phyloP scores from a whole-genome alignment of 805 yeast genomes.

The Kodamaea leandrae region DNA sequence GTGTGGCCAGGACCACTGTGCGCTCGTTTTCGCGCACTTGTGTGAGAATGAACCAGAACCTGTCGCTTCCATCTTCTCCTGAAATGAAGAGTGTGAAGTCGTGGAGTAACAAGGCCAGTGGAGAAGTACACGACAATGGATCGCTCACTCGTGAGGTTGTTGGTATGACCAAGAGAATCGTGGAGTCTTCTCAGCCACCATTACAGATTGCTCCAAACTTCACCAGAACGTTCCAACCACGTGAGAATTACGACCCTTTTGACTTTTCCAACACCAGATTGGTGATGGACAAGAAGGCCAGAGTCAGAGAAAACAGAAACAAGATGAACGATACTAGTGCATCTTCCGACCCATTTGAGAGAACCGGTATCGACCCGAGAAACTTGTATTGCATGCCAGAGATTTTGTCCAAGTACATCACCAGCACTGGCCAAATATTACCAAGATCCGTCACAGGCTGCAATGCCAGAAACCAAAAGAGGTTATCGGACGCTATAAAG shows the following conservation, averaged over 20 bases:
- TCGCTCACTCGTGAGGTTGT: conserved; percentile 31
- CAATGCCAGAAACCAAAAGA: conserved; percentile 62
- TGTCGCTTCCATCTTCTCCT: conserved; percentile 25
- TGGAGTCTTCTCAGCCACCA: conserved; percentile 33
- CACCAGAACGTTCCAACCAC: conserved; percentile 45
- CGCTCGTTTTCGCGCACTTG: conserved; percentile 6
- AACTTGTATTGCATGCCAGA: conserved; percentile 73
- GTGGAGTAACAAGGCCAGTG: conserved; percentile 21
- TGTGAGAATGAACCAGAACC: conserved; percentile 7
- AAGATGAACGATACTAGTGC: conserved; percentile 18
- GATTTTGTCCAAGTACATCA: conserved; percentile 60
- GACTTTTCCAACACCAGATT: conserved; percentile 32
- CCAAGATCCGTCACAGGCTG: conserved; percentile 73
- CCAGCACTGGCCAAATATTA: conserved; percentile 72
- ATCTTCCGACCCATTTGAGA: conserved; percentile 34
- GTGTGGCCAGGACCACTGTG: conserved; percentile 1
- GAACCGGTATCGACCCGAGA: conserved; percentile 60
- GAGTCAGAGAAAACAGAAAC: conserved; percentile 18
- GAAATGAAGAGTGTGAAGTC: conserved; percentile 30
- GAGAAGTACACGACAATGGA: conserved; percentile 9
- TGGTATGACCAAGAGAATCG: conserved; percentile 33
- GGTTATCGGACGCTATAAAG: conserved; percentile 71
- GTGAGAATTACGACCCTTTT: conserved; percentile 51
- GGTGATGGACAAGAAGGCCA: conserved; percentile 44
- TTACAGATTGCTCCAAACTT: conserved; percentile 24